Conservation (phyloP, 495 filamentous ascomycete species). For the Hyphodiscus hymeniophilus region DNA sequence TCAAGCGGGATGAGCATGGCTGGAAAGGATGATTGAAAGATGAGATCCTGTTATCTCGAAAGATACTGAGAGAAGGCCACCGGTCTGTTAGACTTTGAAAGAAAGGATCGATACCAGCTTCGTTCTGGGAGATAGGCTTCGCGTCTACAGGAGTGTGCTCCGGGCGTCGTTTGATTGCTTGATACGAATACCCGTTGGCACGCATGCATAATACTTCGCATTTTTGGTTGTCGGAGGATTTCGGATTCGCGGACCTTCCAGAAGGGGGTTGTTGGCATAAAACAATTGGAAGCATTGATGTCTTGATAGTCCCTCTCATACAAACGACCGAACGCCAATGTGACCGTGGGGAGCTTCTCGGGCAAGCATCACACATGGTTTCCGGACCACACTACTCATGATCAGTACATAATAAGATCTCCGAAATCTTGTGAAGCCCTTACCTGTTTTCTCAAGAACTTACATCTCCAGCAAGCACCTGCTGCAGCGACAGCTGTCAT, state of each 20-base stretch:
- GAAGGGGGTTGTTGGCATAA: conserved; percentile 21
- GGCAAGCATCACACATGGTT: conserved; percentile 24
- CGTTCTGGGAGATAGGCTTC: conserved; percentile 25
- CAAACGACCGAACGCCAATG: conserved; percentile 29
- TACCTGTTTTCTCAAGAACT: conserved; percentile 27
- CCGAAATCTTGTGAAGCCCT: background rate
- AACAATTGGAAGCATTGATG: conserved; percentile 20
- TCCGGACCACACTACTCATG: conserved; percentile 25
- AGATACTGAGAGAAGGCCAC: conserved; percentile 12
- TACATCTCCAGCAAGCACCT: conserved; percentile 31
- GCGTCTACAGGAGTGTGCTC: conserved; percentile 22
- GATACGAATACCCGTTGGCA: background rate
- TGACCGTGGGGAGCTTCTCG: conserved; percentile 23
- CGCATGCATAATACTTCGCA: background rate
- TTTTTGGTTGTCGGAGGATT: background rate
- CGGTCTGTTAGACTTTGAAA: conserved; percentile 22
- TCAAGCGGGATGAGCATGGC: conserved; percentile 14
- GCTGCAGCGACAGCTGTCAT: conserved; percentile 14
- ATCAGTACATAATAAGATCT: background rate
- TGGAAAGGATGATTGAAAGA: conserved; percentile 24
- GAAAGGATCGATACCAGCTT: conserved; percentile 24
- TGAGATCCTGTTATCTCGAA: conserved; percentile 21
- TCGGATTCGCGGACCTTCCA: background rate
- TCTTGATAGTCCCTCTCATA: conserved; percentile 24
- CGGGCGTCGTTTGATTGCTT: conserved; percentile 18